phyloP scores from a whole-genome alignment of 1,284 basidiomycete genomes.

The Sutorius eximius region DNA sequence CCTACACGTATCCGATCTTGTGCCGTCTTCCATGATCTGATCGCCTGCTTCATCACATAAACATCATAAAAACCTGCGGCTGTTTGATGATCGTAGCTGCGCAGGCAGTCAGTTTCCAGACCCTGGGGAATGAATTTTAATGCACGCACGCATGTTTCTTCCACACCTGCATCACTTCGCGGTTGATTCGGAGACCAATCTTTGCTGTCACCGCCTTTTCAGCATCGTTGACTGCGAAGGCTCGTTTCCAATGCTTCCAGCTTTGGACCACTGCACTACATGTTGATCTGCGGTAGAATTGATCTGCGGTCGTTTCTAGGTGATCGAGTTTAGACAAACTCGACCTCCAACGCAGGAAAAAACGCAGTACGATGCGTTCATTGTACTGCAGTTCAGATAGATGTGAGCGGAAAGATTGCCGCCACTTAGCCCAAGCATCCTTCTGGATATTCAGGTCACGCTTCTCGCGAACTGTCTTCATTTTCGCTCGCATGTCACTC shows the following conservation, averaged over 20 bases:
- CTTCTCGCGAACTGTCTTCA: conserved; percentile 58
- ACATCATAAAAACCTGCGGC: conserved; percentile 47
- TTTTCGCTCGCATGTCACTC: conserved; percentile 62
- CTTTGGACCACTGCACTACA: conserved; percentile 38
- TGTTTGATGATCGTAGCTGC: conserved; percentile 44
- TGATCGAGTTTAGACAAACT: conserved; percentile 41
- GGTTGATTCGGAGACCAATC: conserved; percentile 48
- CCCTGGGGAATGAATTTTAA: conserved; percentile 1
- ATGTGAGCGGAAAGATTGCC: conserved; percentile 49
- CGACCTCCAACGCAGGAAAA: conserved; percentile 53
- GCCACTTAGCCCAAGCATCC: conserved; percentile 64
- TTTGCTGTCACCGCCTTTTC: conserved; percentile 46
- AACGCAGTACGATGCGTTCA: conserved; percentile 42
- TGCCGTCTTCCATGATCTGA: conserved; percentile 58
- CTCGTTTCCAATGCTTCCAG: conserved; percentile 60
- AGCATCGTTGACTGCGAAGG: conserved; percentile 41
- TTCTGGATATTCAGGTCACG: conserved; percentile 49
- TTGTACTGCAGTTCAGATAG: conserved; percentile 51
- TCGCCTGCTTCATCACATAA: conserved; percentile 44
- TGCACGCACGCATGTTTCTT: conserved; percentile 52
- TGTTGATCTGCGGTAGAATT: conserved; percentile 40
- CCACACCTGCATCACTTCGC: conserved; percentile 53
- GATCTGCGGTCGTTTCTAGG: conserved; percentile 50
- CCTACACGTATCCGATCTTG: conserved; percentile 52
- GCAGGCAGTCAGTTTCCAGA: conserved; percentile 12